Evolutionary conservation across 2,329 filamentous ascomycete genomes (phyloP).

Genomic region (Akanthomyces uredinophilus): DNA sequence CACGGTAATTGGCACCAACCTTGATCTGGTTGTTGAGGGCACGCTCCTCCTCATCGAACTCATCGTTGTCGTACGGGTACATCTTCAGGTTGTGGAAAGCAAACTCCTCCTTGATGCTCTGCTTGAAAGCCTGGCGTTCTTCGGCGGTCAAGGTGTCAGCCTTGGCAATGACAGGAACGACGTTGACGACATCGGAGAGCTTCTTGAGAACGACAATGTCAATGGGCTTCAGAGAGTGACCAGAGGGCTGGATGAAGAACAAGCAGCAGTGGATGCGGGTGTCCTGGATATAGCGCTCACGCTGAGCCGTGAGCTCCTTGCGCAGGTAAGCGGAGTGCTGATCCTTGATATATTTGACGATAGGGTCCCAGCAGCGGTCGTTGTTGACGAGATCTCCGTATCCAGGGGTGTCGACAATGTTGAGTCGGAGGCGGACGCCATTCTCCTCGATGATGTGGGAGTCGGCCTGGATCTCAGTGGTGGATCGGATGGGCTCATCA

Average conservation of each 20-base stretch:
- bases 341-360: constrained; percentile 99
- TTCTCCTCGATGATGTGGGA: constrained; percentile 99
- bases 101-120: constrained; percentile 99
- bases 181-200: constrained; percentile 97
- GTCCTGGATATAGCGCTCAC: constrained; percentile 98
- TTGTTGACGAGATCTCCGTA: constrained; percentile 99
- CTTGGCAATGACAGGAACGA: constrained; percentile 98
- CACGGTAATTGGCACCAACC: constrained; percentile 47
- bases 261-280: constrained; percentile 99
- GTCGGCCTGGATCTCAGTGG: constrained; percentile 95
- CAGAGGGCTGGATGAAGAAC: constrained; percentile 99
- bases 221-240: constrained; percentile 97
- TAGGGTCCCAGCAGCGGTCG: constrained; percentile 99
- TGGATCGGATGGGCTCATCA: constrained; percentile 88
- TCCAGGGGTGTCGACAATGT: constrained; percentile 98
- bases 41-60: constrained; percentile 95
- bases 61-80: constrained; percentile 99
- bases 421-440: constrained; percentile 90
- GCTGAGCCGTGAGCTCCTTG: constrained; percentile 98
- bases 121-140: constrained; percentile 95
- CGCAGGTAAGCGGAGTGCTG: constrained; percentile 98
- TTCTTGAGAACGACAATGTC: constrained; percentile 99
- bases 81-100: constrained; percentile 99
- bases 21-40: constrained; percentile 94
- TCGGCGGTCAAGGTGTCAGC: constrained; percentile 93